Conservation (phyloP, 495 filamentous ascomycete genomes). For the Lepidopterella palustris region DNA sequence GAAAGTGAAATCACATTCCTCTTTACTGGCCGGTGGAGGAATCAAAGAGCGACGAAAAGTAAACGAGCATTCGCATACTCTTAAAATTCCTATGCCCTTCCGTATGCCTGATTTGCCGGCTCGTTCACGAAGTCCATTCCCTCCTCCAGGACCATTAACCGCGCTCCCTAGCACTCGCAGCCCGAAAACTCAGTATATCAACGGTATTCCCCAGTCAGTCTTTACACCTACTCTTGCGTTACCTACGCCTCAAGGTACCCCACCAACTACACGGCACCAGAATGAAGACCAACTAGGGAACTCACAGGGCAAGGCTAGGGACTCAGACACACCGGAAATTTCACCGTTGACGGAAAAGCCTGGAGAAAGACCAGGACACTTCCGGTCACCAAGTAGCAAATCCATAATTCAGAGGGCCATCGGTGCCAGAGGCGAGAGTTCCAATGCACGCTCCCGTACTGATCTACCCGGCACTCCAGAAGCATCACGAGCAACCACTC, state of each 20-base stretch:
- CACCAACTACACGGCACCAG: no score
- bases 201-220: no score
- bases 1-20: not conserved
- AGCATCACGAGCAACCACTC: no score
- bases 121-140: slow-evolving; percentile 7
- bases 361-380: not conserved
- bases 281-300: not conserved
- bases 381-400: not conserved
- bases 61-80: not conserved
- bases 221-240: no score
- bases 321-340: not conserved
- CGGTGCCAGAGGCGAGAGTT: not conserved
- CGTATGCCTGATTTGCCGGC: slow-evolving; percentile 10
- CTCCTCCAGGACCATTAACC: not conserved
- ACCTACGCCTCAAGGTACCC: no score
- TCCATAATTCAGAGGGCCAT: not conserved
- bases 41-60: slow-evolving; percentile 20
- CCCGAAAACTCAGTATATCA: slow-evolving; percentile 15
- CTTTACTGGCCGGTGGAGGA: not conserved
- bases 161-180: slow-evolving; percentile 9
- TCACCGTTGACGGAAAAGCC: not conserved
- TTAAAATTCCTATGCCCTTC: slow-evolving; percentile 17
- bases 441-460: not conserved
- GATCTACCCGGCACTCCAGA: no score
- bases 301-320: not conserved